These are phyloP conservation scores for Rhododendron henanense DNA, from an alignment of 148 eudicot genomes.

Conservation along the genomic window DNA sequence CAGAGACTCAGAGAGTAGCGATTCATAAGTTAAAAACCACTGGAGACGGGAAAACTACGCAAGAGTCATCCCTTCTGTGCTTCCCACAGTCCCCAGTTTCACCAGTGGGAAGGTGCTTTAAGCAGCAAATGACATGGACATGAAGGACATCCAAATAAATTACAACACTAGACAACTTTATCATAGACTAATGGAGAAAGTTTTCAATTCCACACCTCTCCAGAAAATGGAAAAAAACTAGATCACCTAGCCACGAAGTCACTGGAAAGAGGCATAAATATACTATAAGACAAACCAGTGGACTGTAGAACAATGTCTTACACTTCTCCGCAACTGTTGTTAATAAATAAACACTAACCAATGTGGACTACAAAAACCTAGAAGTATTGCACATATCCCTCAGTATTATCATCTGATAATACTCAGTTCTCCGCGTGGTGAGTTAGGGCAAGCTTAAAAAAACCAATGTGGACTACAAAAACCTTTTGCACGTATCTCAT, in stretches of 20 bases:
- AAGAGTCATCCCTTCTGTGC: neutral
- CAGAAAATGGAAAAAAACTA: neutral
- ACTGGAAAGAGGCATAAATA: neutral
- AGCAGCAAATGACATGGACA: neutral
- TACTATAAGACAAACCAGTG: neutral
- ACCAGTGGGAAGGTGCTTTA: neutral
- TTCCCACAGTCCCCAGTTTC: neutral
- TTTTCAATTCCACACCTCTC: neutral
- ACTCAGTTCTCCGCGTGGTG: slow-evolving; percentile 4
- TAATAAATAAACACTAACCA: neutral
- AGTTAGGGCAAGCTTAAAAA: slow-evolving; percentile 16
- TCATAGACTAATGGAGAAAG: too few species aligned
- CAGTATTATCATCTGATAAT: neutral
- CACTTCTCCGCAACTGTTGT: neutral
- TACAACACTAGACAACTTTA: neutral
- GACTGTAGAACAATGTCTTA: neutral
- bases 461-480: slow-evolving; percentile 15
- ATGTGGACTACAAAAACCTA: neutral
- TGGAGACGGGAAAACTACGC: neutral
- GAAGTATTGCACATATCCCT: neutral
- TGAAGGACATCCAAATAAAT: neutral
- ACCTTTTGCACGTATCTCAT: slow-evolving; percentile 4
- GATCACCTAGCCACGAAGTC: neutral
- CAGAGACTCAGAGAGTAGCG: neutral
- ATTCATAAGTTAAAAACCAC: neutral